phyloP scores from a whole-genome alignment of 495 filamentous ascomycete genomes.

The Sporormia fimetaria region DNA sequence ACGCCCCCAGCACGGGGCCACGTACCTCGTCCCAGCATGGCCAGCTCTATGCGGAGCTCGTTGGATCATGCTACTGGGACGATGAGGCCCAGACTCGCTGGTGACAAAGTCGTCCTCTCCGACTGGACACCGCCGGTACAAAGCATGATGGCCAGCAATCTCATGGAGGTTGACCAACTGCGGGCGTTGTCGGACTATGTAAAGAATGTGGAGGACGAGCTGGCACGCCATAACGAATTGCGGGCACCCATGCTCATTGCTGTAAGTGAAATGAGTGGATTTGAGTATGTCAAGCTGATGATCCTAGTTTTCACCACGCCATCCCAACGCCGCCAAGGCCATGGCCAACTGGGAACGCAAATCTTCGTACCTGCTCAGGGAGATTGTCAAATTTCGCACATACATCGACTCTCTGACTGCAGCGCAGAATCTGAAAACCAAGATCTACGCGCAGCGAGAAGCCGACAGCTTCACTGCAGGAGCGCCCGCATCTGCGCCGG shows the following conservation, averaged over 20 bases:
- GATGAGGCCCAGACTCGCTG: conserved; percentile 59
- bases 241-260: conserved; percentile 74
- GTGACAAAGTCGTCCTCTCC: conserved; percentile 71
- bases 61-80: conserved; percentile 49
- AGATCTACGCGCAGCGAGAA: conserved; percentile 35
- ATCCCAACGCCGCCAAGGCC: conserved; percentile 67
- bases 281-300: neutral
- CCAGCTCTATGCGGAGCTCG: conserved; percentile 61
- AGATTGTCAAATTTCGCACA: conserved; percentile 92
- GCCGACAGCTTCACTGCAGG: conserved; percentile 8
- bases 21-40: conserved; percentile 45
- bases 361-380: conserved; percentile 77
- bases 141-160: conserved; percentile 69
- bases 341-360: conserved; percentile 97
- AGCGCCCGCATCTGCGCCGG: neutral
- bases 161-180: conserved; percentile 72
- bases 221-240: conserved; percentile 77
- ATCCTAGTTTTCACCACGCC: conserved; percentile 63
- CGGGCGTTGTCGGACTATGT: conserved; percentile 66
- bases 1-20: conserved; percentile 30
- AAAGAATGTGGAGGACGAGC: conserved; percentile 71
- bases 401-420: conserved; percentile 73
- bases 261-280: conserved; percentile 33
- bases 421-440: conserved; percentile 48
- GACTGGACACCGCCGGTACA: conserved; percentile 93